Evolutionary conservation across 257 asterid genomes (phyloP).

Genomic region (Mentha longifolia): DNA sequence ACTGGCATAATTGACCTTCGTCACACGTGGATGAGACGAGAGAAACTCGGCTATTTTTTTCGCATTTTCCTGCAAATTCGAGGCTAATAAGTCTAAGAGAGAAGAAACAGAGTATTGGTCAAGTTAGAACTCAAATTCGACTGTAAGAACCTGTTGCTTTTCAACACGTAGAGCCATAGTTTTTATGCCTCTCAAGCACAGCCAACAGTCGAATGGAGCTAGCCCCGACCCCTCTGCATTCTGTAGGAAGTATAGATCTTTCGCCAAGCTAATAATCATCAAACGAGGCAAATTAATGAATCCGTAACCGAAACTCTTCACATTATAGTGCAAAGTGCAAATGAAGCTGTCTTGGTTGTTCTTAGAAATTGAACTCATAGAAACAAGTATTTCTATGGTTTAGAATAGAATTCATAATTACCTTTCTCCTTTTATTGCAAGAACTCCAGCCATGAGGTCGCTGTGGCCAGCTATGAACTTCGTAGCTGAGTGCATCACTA

Average conservation of each 20-base stretch:
- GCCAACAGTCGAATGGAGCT: constrained; percentile 98
- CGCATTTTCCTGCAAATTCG: constrained; percentile 72
- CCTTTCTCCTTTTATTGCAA: constrained; percentile 84
- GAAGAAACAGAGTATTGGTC: neutral
- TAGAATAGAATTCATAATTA: constrained; percentile 8
- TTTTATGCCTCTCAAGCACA: constrained; percentile 91
- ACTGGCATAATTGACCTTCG: constrained; percentile 77
- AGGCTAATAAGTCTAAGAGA: neutral
- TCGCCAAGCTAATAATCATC: constrained; percentile 61
- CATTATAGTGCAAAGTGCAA: too few species aligned
- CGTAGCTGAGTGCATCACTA: constrained; percentile 92
- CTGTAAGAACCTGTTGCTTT: constrained; percentile 71
- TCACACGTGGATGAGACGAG: constrained; percentile 68
- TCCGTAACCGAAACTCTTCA: neutral
- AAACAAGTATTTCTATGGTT: too few species aligned
- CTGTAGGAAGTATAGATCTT: constrained; percentile 77
- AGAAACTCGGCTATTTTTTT: constrained; percentile 89
- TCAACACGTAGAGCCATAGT: constrained; percentile 88
- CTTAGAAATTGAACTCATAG: too few species aligned
- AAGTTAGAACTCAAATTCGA: neutral
- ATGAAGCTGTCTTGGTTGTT: neutral
- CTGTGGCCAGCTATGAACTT: constrained; percentile 92
- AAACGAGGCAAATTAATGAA: constrained; percentile 11
- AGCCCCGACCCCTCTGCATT: constrained; percentile 94
- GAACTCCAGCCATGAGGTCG: constrained; percentile 87